A percentile compares a stretch with the other conserved stretches of the same genome.
phyloP scores from a whole-genome alignment of 1,284 basidiomycete genomes.

The Boletus sp. region DNA sequence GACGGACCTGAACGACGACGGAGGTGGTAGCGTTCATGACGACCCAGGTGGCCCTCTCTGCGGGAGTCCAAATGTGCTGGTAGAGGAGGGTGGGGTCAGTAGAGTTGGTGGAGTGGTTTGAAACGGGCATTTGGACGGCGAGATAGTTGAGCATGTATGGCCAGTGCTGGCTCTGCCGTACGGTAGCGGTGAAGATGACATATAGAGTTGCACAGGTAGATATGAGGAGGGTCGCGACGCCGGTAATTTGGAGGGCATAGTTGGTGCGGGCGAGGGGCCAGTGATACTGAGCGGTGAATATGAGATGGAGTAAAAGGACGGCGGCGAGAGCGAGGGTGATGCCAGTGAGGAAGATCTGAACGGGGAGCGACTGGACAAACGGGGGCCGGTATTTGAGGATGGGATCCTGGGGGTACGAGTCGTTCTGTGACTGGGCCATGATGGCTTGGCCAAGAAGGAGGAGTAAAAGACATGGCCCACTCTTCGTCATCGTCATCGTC shows the following conservation, averaged over 20 bases:
- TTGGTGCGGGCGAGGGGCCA: conserved; percentile 91
- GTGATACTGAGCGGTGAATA: conserved; percentile 96
- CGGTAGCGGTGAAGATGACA: conserved; percentile 63
- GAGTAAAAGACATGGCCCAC: conserved; percentile 1
- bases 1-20: conserved; percentile 75
- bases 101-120: conserved; percentile 18
- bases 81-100: conserved; percentile 28
- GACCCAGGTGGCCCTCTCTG: conserved; percentile 78
- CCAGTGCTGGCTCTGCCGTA: conserved; percentile 70
- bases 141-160: conserved; percentile 95
- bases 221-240: conserved; percentile 76
- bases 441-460: conserved; percentile 11
- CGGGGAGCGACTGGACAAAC: conserved; percentile 84
- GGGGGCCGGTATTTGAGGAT: conserved; percentile 72
- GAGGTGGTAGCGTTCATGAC: conserved; percentile 85
- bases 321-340: conserved; percentile 83
- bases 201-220: conserved; percentile 75
- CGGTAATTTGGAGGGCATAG: conserved; percentile 83
- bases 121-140: conserved; percentile 70
- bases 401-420: conserved; percentile 49
- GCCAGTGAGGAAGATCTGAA: conserved; percentile 87
- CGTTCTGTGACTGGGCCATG: conserved; percentile 21
- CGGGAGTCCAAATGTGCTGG: conserved; percentile 57
- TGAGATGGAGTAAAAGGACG: conserved; percentile 87
- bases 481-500: not conserved